These are phyloP conservation scores for Brassica nigra DNA, from an alignment of 345 rosid species.

Conservation along the genomic window DNA sequence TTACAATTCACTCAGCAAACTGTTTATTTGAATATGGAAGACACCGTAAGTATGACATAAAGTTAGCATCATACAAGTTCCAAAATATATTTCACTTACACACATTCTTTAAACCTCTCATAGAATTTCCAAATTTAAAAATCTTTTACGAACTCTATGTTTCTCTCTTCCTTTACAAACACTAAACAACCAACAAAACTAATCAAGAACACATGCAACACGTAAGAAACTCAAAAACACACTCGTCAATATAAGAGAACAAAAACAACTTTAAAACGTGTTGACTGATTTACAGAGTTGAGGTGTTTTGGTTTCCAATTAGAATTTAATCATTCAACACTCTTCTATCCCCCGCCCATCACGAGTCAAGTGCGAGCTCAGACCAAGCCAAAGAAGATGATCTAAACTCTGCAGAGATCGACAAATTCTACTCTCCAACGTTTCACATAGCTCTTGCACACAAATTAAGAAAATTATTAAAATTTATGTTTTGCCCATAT, in stretches of 20 bases:
- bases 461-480: too few relatives aligned
- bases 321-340: slow-evolving; percentile 28
- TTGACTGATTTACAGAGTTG: slow-evolving; percentile 37
- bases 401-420: slow-evolving; percentile 69
- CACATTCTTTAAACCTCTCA: not conserved
- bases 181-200: slow-evolving; percentile 20
- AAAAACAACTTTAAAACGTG: slow-evolving; percentile 25
- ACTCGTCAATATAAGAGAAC: slow-evolving; percentile 24
- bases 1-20: too few relatives aligned
- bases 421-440: slow-evolving; percentile 70
- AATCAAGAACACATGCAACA: slow-evolving; percentile 22
- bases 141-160: slow-evolving; percentile 27
- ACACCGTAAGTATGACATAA: too few relatives aligned
- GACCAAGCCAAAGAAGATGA: slow-evolving; percentile 97
- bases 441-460: slow-evolving; percentile 65
- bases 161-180: slow-evolving; percentile 38
- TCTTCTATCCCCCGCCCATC: slow-evolving; percentile 30
- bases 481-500: too few relatives aligned
- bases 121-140: slow-evolving; percentile 23
- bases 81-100: not conserved
- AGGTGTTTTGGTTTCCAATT: slow-evolving; percentile 27
- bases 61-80: slow-evolving; percentile 2
- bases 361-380: slow-evolving; percentile 82
- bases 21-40: too few relatives aligned
- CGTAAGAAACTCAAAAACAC: slow-evolving; percentile 31